Percentiles rank a stretch among this genome's conserved stretches.
phyloP scores from a whole-genome alignment of 257 asterid species.

The Asclepias syriaca region DNA sequence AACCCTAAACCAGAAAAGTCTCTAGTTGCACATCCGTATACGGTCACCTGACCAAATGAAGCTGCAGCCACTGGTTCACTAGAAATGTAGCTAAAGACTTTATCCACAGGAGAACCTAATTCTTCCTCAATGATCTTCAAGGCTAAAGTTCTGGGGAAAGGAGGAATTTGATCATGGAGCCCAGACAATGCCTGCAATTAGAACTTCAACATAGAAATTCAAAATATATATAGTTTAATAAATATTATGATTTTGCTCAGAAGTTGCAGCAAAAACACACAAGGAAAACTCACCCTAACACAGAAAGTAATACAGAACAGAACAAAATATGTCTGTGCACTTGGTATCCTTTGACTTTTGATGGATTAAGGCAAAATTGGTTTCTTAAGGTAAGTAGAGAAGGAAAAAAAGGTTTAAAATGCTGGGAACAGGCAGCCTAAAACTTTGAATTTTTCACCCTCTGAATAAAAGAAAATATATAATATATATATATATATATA shows the following conservation, averaged over 20 bases:
- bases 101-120: conserved; percentile 63
- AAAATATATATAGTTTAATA: conserved; percentile 5
- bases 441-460: not conserved
- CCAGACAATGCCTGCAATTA: conserved; percentile 89
- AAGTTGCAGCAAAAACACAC: not conserved
- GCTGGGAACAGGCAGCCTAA: not conserved
- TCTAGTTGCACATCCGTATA: conserved; percentile 6
- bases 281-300: not conserved
- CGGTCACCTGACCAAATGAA: conserved; percentile 94
- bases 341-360: not conserved
- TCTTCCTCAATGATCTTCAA: conserved; percentile 89
- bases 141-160: conserved; percentile 75
- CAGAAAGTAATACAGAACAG: not conserved
- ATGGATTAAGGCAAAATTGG: not conserved
- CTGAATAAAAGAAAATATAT: too few relatives aligned
- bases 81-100: conserved; percentile 65
- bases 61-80: conserved; percentile 99
- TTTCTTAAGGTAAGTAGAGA: not conserved
- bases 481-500: too few relatives aligned
- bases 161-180: conserved; percentile 88
- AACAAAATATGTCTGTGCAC: not conserved
- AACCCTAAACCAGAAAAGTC: not conserved
- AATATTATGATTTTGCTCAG: not conserved
- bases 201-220: conserved; percentile 35
- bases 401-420: not conserved